Base-by-base conservation (phyloP, 768 basidiomycete species). In the Russula olivacea region DNA sequence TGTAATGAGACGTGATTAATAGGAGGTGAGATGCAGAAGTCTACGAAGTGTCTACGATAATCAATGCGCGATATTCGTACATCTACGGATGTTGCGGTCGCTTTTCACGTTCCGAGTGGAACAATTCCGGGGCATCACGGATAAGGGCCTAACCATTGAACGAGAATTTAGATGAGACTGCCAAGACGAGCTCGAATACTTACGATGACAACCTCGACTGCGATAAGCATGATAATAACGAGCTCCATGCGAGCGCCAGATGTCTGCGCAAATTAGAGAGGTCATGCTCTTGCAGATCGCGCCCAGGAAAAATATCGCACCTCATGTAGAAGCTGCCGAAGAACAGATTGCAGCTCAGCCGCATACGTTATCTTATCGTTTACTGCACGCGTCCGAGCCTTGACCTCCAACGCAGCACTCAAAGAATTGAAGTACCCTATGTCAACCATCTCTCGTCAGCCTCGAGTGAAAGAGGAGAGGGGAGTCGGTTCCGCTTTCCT, bases 351-450 rank as follows among this genome's bases (percentile, higher is more conserved):
- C 12, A 90, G 83, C 78, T 93, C 91, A 3, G 88, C 87, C 7
- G 91, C 89, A 72, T 93, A 93, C 1, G 89, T 93, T 60, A 93
- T 93, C 72, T 96, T 97, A 70, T 93, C 91, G 70, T 96, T 95
- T 58, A 95, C 82, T 0, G 88, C 84, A 36, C 83, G 81, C 1
- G 91, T 89, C 21, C 96, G 83, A 30, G 84, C 78, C 69, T 86
- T 88, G 67, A 98, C 86, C 71, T 98, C 96, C 28, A 98, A 79
- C 6, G 96, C 93, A 43, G 83, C 77, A 61, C 85, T 91, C 70
- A 98, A 77, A 1, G 88, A 86, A 68, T 91, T 88, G 75, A 98
- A 98, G 71, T 89, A 86, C 19, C 80, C 88, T 92, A 43, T 19
- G 51, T 21, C 55, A 23, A 11, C 48, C 34, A 10, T 9, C 8